phyloP scores from a whole-genome alignment of 495 filamentous ascomycete species.

The Clavariopsis aquatica region DNA sequence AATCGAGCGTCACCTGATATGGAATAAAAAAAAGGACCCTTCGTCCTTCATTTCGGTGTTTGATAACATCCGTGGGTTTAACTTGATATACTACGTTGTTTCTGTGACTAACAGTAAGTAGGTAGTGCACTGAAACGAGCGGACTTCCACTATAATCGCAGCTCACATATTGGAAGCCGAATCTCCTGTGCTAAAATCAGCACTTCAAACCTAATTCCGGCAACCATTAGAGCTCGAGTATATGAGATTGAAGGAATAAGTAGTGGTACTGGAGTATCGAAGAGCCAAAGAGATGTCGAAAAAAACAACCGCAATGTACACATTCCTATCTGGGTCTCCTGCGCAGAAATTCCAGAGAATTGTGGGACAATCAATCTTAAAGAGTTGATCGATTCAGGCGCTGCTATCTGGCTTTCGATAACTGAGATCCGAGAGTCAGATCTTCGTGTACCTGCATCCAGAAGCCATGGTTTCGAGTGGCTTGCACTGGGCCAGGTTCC shows the following conservation, averaged over 20 bases:
- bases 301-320: not conserved
- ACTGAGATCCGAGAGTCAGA: conserved; percentile 2
- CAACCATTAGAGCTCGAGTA: not conserved
- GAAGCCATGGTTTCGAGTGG: conserved; percentile 15
- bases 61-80: not conserved
- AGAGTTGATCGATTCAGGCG: not conserved
- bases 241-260: not conserved
- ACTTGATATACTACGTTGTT: not conserved
- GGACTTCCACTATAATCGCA: not conserved
- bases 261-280: not conserved
- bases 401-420: conserved; percentile 17
- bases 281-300: not conserved
- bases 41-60: conserved; percentile 21
- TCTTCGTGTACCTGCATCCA: not conserved
- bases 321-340: conserved; percentile 4
- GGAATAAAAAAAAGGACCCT: conserved; percentile 14
- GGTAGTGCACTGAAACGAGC: not conserved
- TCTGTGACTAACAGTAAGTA: not conserved
- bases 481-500: conserved; percentile 6
- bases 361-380: not conserved
- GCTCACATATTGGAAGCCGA: conserved; percentile 1
- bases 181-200: conserved; percentile 3
- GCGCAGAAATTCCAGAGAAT: not conserved
- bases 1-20: conserved; percentile 13
- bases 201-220: conserved; percentile 1